Base-by-base conservation (phyloP, 2,329 filamentous ascomycete genomes). In the Trichoderma arundinaceum region DNA sequence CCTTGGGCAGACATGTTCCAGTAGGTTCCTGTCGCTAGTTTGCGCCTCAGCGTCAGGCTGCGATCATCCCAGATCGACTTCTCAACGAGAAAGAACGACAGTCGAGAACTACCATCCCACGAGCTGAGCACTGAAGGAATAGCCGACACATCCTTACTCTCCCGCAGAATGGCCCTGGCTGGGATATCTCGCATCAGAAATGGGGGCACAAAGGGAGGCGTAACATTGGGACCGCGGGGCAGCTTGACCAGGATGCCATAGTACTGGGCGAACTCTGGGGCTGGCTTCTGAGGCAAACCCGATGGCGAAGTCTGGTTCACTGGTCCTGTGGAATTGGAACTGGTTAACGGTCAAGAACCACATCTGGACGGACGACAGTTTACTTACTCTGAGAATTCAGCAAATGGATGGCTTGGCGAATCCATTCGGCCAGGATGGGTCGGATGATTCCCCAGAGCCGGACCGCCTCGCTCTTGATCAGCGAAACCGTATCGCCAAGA, bases 171-270 rank as follows among this genome's bases (percentile, higher is more conserved):
- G 38, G 13, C 28, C 8, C 39, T 51, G 2, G 44, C 41, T 1
- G 60, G 15, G 4, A n/a, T 15, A 15, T 54, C 49, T 46, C 49
- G 39, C 60, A 54, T 54, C 51, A n/a, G 8, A 17, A 46, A 54
- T 4, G 39, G 38, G 13, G 60, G 38, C n/a, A 22, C 43, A 13
- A 58, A 58, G 7, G 19, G 19, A 46, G 54, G 19, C 1, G 41
- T n/a, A 17, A 62, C 35, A 19, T 54, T n/a, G 28, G 48, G 60
- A 9, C 8, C 8, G 10, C 41, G 46, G 39, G 39, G 51, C 32
- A 32, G 1, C 39, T 41, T 54, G 8, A 64, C 41, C 9, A 64
- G 33, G 51, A 64, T 64, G 51, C 61, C 61, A 39, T 64, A 64
- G 41, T 56, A 64, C 38, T 64, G 51, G 6, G 38, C 53, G 48